Evolutionary conservation across 306 rosid genomes (phyloP).

Genomic region (Lathyrus tuberosus): DNA sequence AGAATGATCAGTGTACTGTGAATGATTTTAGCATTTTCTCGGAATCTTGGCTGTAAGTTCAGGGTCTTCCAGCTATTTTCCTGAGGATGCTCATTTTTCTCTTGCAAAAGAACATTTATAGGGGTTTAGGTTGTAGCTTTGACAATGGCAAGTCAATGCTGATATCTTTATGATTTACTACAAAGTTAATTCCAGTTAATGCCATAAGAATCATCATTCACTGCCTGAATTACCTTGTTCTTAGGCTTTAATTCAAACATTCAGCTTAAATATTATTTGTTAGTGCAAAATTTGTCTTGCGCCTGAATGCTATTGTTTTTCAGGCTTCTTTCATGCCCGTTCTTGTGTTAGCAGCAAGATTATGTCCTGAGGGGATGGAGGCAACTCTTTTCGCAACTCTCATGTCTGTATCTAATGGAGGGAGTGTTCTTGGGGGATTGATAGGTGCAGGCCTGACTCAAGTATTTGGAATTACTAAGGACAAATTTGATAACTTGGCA

Average conservation of each 20-base stretch:
- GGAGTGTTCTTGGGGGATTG: constrained; percentile 91
- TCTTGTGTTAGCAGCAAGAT: constrained; percentile 90
- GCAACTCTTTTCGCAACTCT: constrained; percentile 99
- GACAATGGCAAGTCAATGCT: background rate
- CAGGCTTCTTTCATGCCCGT: constrained; percentile 99
- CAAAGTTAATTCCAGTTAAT: constrained; percentile 11
- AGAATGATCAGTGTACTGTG: background rate
- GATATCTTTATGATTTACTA: constrained; percentile 22
- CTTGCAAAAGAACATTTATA: constrained; percentile 27
- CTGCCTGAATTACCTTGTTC: constrained; percentile 10
- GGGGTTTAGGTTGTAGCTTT: constrained; percentile 26
- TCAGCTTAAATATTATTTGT: constrained; percentile 28
- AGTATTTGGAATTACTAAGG: constrained; percentile 84
- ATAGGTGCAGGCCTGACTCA: constrained; percentile 93
- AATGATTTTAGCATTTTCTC: background rate
- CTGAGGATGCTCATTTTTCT: constrained; percentile 13
- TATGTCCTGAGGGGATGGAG: constrained; percentile 98
- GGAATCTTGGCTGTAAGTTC: too few relatives aligned
- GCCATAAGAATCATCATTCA: constrained; percentile 17
- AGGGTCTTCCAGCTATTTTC: background rate
- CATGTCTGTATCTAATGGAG: constrained; percentile 92
- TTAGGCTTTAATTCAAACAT: constrained; percentile 27
- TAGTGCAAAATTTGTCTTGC: constrained; percentile 24
- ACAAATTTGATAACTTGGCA: constrained; percentile 79
- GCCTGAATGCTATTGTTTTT: constrained; percentile 39